Conservation (phyloP, 805 yeast genomes). For the Alloascoidea hylecoeti region DNA sequence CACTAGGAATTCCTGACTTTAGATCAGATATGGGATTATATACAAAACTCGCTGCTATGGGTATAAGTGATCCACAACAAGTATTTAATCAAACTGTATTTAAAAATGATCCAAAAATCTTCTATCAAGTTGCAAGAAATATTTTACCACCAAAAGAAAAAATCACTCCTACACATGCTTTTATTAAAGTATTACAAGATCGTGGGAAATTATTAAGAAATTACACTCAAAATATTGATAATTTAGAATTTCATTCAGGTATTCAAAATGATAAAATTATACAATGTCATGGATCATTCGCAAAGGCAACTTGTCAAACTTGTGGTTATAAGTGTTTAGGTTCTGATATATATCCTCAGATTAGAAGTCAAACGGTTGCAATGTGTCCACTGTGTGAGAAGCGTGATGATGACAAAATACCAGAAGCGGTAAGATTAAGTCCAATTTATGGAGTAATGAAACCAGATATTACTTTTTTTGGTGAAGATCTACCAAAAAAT, state of each 20-base stretch:
- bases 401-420: constrained; percentile 16
- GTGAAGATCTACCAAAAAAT: constrained; percentile 62
- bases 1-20: constrained; percentile 85
- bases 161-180: constrained; percentile 70
- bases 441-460: constrained; percentile 67
- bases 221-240: constrained; percentile 87
- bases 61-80: constrained; percentile 79
- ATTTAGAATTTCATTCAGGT: constrained; percentile 74
- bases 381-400: constrained; percentile 52
- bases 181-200: constrained; percentile 60
- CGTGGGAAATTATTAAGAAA: constrained; percentile 67
- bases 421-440: constrained; percentile 7
- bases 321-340: constrained; percentile 62
- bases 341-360: constrained; percentile 41
- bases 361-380: constrained; percentile 48
- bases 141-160: constrained; percentile 54
- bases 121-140: constrained; percentile 78
- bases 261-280: constrained; percentile 49
- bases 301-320: constrained; percentile 71
- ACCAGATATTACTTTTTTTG: constrained; percentile 88
- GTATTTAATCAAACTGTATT: constrained; percentile 70
- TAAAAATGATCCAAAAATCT: constrained; percentile 61
- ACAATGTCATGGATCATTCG: constrained; percentile 91
- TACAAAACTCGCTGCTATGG: constrained; percentile 48
- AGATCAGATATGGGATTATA: constrained; percentile 83